Evolutionary conservation across 192 early-diverging fungal species (phyloP).

Genomic region (Gryganskiella cystojenkinii): DNA sequence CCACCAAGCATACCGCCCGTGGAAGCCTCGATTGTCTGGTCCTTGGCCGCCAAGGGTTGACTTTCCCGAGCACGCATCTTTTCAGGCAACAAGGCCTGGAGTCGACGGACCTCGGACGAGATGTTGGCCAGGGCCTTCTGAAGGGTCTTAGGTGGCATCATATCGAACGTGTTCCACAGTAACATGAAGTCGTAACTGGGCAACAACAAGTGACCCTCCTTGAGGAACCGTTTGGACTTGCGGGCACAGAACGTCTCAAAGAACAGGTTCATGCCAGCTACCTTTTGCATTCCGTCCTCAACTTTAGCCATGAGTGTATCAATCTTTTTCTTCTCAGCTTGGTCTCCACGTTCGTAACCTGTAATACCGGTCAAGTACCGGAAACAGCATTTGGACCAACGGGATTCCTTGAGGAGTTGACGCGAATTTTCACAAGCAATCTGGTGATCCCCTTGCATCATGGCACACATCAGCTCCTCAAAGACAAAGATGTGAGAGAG

Average conservation of each 20-base stretch:
- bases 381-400: conserved; percentile 89
- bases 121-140: conserved; percentile 27
- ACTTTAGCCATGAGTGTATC: conserved; percentile 73
- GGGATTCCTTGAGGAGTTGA: conserved; percentile 78
- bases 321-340: conserved; percentile 59
- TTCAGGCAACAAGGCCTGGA: conserved; percentile 16
- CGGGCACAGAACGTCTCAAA: conserved; percentile 88
- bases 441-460: conserved; percentile 70
- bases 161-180: conserved; percentile 77
- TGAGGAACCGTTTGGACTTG: conserved; percentile 81
- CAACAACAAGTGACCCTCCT: conserved; percentile 75
- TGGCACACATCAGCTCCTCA: conserved; percentile 78
- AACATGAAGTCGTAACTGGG: conserved; percentile 84
- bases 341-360: conserved; percentile 55
- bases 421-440: conserved; percentile 69
- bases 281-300: conserved; percentile 72
- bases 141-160: conserved; percentile 65
- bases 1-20: conserved; percentile 56
- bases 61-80: conserved; percentile 46
- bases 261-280: conserved; percentile 88
- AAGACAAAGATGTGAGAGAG: conserved; percentile 85
- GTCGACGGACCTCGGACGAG: conserved; percentile 32
- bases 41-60: conserved; percentile 39
- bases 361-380: conserved; percentile 76
- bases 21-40: conserved; percentile 37